Conservation (phyloP, 129 eudicot species). For the Heracleum sosnowskyi region DNA sequence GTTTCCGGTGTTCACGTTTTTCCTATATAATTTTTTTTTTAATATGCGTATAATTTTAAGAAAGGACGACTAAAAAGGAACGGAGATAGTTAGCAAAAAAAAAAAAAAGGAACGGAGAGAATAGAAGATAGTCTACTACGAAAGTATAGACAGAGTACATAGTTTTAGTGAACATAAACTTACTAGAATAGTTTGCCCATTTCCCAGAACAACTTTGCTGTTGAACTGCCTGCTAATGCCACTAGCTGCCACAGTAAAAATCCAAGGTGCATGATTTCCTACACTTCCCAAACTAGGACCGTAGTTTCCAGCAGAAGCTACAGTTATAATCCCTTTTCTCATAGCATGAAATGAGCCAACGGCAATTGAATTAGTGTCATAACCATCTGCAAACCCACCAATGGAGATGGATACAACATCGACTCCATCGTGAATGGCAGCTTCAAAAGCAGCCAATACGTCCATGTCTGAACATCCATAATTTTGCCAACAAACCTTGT, state of each 20-base stretch:
- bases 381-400: slow-evolving; percentile 53
- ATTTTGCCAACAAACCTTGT: slow-evolving; percentile 88
- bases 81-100: too few species aligned
- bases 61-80: too few species aligned
- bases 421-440: slow-evolving; percentile 86
- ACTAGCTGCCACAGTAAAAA: slow-evolving; percentile 80
- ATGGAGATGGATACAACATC: slow-evolving; percentile 80
- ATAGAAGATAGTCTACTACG: too few species aligned
- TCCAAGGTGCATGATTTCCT: slow-evolving; percentile 82
- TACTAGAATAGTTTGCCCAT: slow-evolving; percentile 48
- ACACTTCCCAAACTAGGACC: slow-evolving; percentile 59
- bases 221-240: slow-evolving; percentile 71
- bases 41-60: too few species aligned
- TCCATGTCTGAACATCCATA: slow-evolving; percentile 81
- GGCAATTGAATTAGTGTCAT: slow-evolving; percentile 44
- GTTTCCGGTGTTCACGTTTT: too few species aligned
- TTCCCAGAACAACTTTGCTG: slow-evolving; percentile 56
- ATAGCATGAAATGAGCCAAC: slow-evolving; percentile 79
- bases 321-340: slow-evolving; percentile 71
- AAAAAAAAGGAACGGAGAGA: too few species aligned
- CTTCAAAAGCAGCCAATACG: slow-evolving; percentile 85
- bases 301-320: slow-evolving; percentile 82
- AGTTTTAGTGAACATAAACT: slow-evolving; percentile 7
- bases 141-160: background rate
- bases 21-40: too few species aligned